Evolutionary conservation across 345 rosid genomes (phyloP).

Genomic region (Gossypium thurberi): DNA sequence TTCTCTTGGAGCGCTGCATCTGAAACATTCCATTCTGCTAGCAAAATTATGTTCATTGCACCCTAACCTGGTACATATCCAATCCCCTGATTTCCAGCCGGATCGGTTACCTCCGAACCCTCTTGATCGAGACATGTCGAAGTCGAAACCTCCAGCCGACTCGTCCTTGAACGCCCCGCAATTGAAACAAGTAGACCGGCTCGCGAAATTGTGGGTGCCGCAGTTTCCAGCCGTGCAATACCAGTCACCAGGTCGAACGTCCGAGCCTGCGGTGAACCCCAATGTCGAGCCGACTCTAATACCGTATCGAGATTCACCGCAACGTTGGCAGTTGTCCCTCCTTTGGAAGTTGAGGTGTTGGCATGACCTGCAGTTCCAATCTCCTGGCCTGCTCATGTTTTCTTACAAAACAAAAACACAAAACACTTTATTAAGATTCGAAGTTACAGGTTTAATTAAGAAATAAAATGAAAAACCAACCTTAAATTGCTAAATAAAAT

Average conservation of each 20-base stretch:
- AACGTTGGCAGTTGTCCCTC: constrained; percentile 76
- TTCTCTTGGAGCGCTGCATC: constrained; percentile 82
- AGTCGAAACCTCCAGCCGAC: constrained; percentile 24
- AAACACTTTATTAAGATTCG: neutral
- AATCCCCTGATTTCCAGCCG: constrained; percentile 83
- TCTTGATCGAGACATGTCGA: constrained; percentile 32
- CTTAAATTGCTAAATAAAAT: neutral
- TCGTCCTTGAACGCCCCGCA: constrained; percentile 79
- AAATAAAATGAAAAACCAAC: neutral
- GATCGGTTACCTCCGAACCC: constrained; percentile 38
- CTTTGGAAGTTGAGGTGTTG: constrained; percentile 79
- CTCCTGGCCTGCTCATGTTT: constrained; percentile 87
- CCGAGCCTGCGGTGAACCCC: constrained; percentile 65
- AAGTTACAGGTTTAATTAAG: neutral
- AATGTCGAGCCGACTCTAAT: constrained; percentile 49
- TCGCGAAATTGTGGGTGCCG: constrained; percentile 89
- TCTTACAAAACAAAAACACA: neutral
- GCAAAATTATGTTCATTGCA: neutral
- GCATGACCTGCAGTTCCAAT: constrained; percentile 89
- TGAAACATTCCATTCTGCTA: constrained; percentile 1
- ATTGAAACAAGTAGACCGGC: constrained; percentile 87
- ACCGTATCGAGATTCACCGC: constrained; percentile 44
- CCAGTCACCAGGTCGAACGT: constrained; percentile 96
- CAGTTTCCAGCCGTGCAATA: constrained; percentile 75
- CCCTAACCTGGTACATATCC: constrained; percentile 52